Conservation (phyloP, 1,284 basidiomycete genomes). For the Apiotrichum brassicae region DNA sequence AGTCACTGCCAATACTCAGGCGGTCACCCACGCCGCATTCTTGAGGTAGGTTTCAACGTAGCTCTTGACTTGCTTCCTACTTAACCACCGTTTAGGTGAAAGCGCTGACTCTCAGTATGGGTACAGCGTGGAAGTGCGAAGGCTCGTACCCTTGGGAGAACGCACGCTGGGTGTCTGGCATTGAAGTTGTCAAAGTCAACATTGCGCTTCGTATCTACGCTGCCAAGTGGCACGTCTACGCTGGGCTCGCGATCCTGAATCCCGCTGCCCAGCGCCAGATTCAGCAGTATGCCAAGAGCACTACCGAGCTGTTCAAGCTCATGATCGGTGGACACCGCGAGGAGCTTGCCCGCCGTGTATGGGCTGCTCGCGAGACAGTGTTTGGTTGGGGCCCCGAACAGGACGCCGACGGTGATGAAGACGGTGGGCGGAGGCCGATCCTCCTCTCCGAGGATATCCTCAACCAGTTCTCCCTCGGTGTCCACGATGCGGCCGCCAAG, state of each 20-base stretch:
- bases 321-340: constrained; percentile 77
- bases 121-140: constrained; percentile 82
- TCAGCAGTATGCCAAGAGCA: constrained; percentile 76
- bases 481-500: constrained; percentile 45
- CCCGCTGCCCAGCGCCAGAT: constrained; percentile 87
- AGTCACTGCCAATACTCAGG: constrained; percentile 96
- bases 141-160: constrained; percentile 91
- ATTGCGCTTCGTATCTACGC: constrained; percentile 92
- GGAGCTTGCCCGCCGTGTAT: constrained; percentile 64
- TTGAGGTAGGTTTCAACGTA: constrained; percentile 60
- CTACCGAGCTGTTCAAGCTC: constrained; percentile 87
- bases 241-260: constrained; percentile 93
- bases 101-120: constrained; percentile 64
- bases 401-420: constrained; percentile 34
- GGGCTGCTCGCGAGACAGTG: constrained; percentile 67
- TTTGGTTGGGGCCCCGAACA: constrained; percentile 56
- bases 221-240: constrained; percentile 98
- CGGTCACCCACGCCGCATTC: constrained; percentile 96
- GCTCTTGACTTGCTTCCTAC: too few species aligned
- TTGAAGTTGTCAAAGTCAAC: constrained; percentile 98
- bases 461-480: constrained; percentile 79
- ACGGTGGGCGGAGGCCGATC: constrained; percentile 56
- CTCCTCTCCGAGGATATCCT: constrained; percentile 80
- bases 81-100: too few species aligned
- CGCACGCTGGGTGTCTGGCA: constrained; percentile 86